phyloP scores from a whole-genome alignment of 2,329 filamentous ascomycete genomes.

The Apiospora aurea region DNA sequence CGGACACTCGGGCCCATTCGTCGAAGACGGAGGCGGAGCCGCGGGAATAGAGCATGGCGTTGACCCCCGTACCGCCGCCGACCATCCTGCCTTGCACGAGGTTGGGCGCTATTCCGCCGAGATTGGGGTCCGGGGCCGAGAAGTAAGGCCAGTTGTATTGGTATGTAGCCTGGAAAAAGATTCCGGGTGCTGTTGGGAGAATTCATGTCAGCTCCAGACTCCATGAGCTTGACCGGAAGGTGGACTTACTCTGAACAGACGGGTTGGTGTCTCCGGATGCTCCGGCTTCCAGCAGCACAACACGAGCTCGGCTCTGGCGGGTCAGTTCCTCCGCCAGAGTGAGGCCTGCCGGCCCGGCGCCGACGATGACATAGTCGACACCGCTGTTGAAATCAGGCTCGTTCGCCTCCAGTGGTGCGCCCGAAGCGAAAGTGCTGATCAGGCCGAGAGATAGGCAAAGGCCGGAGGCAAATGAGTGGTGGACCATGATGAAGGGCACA shows the following conservation, averaged over 20 bases:
- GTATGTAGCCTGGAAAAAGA: background rate
- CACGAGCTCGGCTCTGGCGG: background rate
- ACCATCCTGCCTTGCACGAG: conserved; percentile 29
- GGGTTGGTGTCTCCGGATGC: background rate
- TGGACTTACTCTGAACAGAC: background rate
- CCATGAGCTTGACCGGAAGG: no score
- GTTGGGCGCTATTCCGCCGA: background rate
- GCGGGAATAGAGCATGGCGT: conserved; percentile 40
- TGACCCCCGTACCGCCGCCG: conserved; percentile 42
- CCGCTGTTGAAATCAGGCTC: no score
- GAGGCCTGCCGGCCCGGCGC: conserved; percentile 18
- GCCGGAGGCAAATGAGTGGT: no score
- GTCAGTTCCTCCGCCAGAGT: conserved; percentile 21
- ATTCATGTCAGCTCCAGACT: no score
- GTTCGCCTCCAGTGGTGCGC: no score
- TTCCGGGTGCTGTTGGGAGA: background rate
- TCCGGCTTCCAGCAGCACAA: conserved; percentile 6
- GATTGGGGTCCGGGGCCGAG: background rate
- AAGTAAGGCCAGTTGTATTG: conserved; percentile 5
- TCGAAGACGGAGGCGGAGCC: conserved; percentile 29
- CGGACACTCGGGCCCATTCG: conserved; percentile 29
- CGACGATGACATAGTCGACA: conserved; percentile 23
- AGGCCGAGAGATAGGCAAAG: no score
- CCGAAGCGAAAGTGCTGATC: no score
- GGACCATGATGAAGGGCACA: no score